Conservation (phyloP, 805 yeast genomes). For the Cyberlindnera nakhonratchasimensis region DNA sequence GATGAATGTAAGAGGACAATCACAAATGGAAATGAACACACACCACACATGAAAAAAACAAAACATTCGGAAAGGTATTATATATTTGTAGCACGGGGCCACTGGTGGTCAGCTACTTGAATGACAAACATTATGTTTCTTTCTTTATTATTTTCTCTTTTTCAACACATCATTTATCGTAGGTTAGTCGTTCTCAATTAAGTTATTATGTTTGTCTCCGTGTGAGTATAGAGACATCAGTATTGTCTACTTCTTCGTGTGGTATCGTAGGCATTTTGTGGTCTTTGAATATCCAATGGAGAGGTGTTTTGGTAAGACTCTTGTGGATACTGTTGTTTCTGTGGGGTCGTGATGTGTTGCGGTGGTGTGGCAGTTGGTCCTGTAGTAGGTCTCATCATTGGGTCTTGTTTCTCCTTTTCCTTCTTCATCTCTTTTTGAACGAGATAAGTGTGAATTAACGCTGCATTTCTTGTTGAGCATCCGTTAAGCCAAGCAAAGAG, state of each 20-base stretch:
- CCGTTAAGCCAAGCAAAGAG: conserved; percentile 77
- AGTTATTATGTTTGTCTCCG: no score
- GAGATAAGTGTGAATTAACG: conserved; percentile 52
- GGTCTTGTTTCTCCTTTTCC: conserved; percentile 5
- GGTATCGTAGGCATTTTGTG: conserved; percentile 8
- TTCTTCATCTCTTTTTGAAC: conserved; percentile 19
- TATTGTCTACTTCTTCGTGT: conserved; percentile 7
- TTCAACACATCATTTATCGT: no score
- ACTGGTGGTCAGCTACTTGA: background rate
- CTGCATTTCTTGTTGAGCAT: conserved; percentile 88
- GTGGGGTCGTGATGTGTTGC: background rate
- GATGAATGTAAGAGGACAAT: conserved; percentile 34
- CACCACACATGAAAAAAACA: background rate
- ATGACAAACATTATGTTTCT: background rate
- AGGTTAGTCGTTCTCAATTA: no score
- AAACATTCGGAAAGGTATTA: no score
- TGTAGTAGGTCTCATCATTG: background rate
- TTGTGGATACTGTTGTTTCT: background rate
- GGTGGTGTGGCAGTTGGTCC: background rate
- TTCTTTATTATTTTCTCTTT: no score
- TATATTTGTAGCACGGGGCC: no score
- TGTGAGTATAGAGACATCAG: background rate
- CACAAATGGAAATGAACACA: background rate
- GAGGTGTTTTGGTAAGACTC: background rate
- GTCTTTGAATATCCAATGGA: conserved; percentile 4